Conservation (phyloP, 148 eudicot species). For the Rhododendron kiyosumense region DNA sequence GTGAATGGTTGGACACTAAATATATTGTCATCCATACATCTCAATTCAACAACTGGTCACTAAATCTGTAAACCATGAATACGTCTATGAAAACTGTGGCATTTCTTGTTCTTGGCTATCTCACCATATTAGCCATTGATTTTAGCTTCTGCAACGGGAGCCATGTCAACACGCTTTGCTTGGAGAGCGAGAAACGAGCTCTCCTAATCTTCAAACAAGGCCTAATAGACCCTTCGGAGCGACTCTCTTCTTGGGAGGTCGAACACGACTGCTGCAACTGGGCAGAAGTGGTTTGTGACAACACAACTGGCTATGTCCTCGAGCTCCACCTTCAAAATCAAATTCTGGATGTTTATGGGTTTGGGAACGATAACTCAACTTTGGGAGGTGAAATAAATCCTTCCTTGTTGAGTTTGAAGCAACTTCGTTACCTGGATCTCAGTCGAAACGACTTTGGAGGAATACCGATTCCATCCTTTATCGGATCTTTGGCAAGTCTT, state of each 20-base stretch:
- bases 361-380: not conserved
- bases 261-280: not conserved
- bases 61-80: not conserved
- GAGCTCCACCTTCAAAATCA: not conserved
- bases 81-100: not conserved
- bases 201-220: not conserved
- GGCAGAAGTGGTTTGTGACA: constrained; percentile 10
- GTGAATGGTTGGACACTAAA: no score
- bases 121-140: not conserved
- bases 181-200: not conserved
- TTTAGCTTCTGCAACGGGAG: not conserved
- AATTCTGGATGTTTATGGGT: not conserved
- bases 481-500: not conserved
- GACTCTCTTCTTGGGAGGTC: not conserved
- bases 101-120: not conserved
- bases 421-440: constrained; percentile 14
- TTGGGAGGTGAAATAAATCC: not conserved
- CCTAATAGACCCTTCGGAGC: not conserved
- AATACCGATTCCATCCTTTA: not conserved
- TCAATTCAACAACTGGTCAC: no score
- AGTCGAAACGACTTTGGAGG: constrained; percentile 13
- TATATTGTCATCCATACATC: no score
- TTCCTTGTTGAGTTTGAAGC: not conserved
- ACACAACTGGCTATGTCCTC: not conserved
- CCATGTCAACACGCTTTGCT: not conserved